Base-by-base conservation (phyloP, 1,284 basidiomycete species). In the Sphagnurus paluster region DNA sequence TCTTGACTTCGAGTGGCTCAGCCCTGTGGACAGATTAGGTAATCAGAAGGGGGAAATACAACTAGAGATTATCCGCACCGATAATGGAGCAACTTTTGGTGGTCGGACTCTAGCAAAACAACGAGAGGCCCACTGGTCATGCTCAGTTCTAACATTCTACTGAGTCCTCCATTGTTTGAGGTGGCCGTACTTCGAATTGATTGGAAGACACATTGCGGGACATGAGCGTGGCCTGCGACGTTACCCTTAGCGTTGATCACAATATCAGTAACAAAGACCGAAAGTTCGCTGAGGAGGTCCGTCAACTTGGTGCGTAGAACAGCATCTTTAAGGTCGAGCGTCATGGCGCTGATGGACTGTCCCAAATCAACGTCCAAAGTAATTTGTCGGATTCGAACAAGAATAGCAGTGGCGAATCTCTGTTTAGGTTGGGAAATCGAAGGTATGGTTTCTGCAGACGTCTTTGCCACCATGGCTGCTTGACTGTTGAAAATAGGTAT, bases 291-390 rank as follows among this genome's bases (percentile, higher is more conserved):
- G 17, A 70, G 57, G 20, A 59, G 58, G 30, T 82, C 79, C 9
- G 78, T 81, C 39, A 90, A 59, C 52, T 75, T 80, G 11, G 82
- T 84, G 23, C 80, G 77, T 42, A 88, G 55, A 20, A 82, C 64
- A 5, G 79, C 74, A 36, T 86, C 73, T 21, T 75, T 69, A 47
- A 95, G 70, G 53, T 82, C 72, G 14, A 94, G 71, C 19, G 76
- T 78, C 30, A 90, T 69, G 11, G 66, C 70, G 52, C 77, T 80
- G 57, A 91, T 90, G 0, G 81, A 87, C 60, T 90, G 84, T 8
- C 88, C 85, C 34, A 94, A 75, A 60, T 94, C 87, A 17, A 87
- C 76, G 38, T 86, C 81, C 38, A 93, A 69, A 28, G 79, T 77
- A 48, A 92, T 79, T 37, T 77, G 78, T 25, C 90, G 79, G 43